Evolutionary conservation across 495 filamentous ascomycete species (phyloP), one percentile per base, ranked within the genome.

Genomic region (Aspergillus diversus): DNA sequence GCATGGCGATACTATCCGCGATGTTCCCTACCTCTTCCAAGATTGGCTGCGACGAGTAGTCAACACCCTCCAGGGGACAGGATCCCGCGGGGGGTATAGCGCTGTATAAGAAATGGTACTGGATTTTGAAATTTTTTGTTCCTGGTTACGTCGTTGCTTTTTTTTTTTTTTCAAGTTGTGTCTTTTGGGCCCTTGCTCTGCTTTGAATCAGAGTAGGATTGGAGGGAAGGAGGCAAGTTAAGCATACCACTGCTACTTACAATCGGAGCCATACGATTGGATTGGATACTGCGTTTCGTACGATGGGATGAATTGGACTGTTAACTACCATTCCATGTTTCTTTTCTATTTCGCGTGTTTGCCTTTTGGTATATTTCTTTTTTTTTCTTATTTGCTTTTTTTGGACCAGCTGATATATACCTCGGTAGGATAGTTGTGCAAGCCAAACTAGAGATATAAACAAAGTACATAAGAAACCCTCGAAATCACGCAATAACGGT

Each of bases 1-100:
- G 0, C 96, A 98, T 73, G 87, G 90, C 59, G 95, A 99, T 73
- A 90, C 91, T 12, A 89, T 99, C 68, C 86, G 93, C 56, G 95
- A 99, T 64, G 69, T 97, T 4, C 96, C 95, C 7, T 99, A 98
- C 71, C 80, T 99, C 46, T 76, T 97, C 58, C 91, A 92, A 76
- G 95, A 99, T 75, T 97, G 90, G 88, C 77, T 83, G 21, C 81
- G 91, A 47, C 80, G 86, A 39, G 87, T 97, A 46, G 71, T 93
- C n/a, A 90, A 89, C 64, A 93, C 92, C 1, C 71, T 99, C 21
- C 91, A 96, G 76, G 92, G 92, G 3, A 80, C 87, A 2, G 84
- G 87, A 42, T 90, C 88, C 27, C 84, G 96, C 68, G 93, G 93
- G 9, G 95, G 94, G 1, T 99, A 99, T 75, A 96, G 92, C 71